Evolutionary conservation across 176 grass and related monocot species (phyloP).

Genomic region (Melocanna baccifera): DNA sequence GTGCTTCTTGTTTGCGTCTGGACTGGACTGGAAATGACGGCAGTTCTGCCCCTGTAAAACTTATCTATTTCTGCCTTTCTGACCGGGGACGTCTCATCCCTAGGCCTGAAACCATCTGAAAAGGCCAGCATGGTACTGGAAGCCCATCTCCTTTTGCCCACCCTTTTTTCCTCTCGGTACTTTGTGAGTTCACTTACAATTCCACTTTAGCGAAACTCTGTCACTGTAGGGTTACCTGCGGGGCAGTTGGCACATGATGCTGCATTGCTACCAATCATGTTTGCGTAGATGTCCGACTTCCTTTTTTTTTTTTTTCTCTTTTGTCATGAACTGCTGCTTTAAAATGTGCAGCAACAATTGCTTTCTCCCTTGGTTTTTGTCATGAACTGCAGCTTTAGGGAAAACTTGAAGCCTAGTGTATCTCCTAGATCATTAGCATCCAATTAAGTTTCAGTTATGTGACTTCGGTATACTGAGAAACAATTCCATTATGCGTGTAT

Average conservation of each 20-base stretch:
- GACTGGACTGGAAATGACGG: conserved; percentile 8
- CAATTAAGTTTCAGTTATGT: background rate
- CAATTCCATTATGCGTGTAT: background rate
- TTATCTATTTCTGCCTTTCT: conserved; percentile 26
- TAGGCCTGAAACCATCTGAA: conserved; percentile 36
- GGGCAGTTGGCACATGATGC: conserved; percentile 22
- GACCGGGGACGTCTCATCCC: conserved; percentile 18
- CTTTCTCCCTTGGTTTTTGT: background rate
- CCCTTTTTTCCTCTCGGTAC: background rate
- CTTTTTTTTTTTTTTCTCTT: background rate
- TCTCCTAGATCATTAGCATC: background rate
- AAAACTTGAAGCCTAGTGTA: background rate
- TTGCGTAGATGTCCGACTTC: conserved; percentile 26
- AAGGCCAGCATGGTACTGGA: conserved; percentile 30
- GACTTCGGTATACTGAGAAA: background rate
- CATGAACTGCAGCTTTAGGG: background rate
- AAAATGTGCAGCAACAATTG: background rate
- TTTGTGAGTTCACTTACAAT: conserved; percentile 23
- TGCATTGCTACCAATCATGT: conserved; percentile 10
- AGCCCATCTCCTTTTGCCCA: conserved; percentile 33
- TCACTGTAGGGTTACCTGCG: conserved; percentile 28
- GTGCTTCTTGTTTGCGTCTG: conserved; percentile 2
- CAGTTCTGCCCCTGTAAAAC: conserved; percentile 18
- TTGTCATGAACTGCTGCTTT: background rate
- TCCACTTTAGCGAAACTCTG: conserved; percentile 18